phyloP scores from a whole-genome alignment of 2,329 filamentous ascomycete species.

The Penicillium sclerotigenum region DNA sequence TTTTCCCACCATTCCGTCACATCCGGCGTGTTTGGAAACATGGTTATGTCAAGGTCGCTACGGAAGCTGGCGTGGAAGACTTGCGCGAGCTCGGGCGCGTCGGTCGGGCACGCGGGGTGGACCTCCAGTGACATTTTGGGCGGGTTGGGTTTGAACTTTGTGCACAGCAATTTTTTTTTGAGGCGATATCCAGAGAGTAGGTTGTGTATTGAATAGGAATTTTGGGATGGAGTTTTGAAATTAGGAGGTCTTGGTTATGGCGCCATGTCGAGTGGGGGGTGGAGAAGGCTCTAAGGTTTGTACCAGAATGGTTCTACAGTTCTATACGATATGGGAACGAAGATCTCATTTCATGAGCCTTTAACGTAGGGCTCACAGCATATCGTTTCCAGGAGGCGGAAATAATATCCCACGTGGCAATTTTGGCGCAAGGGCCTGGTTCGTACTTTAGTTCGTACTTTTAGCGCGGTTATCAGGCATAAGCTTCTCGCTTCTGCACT shows the following conservation, averaged over 20 bases:
- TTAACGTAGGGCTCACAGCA: background rate
- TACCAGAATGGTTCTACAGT: too few species aligned
- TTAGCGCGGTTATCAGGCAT: background rate
- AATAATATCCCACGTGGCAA: background rate
- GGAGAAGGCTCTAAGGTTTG: background rate
- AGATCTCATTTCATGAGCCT: background rate
- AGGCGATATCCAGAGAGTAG: too few species aligned
- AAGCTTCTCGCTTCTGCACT: too few species aligned
- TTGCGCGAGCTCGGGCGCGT: constrained; percentile 17
- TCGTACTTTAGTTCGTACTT: background rate
- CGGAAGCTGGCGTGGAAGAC: constrained; percentile 27
- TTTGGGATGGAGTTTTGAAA: background rate
- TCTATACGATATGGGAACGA: too few species aligned
- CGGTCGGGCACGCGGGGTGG: constrained; percentile 12
- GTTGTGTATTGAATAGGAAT: background rate
- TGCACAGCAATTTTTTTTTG: too few species aligned
- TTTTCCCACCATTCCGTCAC: constrained; percentile 20
- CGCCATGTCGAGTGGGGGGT: background rate
- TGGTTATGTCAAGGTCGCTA: constrained; percentile 16
- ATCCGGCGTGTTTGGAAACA: constrained; percentile 27
- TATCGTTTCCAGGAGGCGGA: background rate
- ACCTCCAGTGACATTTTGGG: constrained; percentile 18
- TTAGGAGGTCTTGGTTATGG: background rate
- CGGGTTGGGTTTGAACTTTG: background rate
- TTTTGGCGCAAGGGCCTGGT: background rate